Evolutionary conservation across 805 yeast species (phyloP).

Genomic region (Geotrichum ghanense): DNA sequence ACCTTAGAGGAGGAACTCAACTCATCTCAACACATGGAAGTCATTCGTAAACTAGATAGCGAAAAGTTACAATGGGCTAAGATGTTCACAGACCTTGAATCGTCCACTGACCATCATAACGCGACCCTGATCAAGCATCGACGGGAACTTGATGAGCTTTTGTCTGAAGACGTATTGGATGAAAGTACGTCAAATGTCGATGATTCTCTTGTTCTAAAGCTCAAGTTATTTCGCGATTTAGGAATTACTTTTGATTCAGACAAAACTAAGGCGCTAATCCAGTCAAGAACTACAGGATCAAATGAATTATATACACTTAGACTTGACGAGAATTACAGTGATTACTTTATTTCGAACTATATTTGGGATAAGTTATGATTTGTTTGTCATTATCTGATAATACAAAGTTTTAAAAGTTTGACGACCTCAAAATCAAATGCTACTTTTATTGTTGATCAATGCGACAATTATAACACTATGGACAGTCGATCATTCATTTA

Average conservation of each 20-base stretch:
- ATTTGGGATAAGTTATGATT: conserved; percentile 55
- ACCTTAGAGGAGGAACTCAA: conserved; percentile 9
- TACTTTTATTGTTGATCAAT: no score
- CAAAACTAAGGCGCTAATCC: conserved; percentile 14
- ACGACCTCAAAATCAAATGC: no score
- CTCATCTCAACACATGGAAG: conserved; percentile 9
- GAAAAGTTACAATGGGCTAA: conserved; percentile 21
- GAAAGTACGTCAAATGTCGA: conserved; percentile 3
- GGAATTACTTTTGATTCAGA: conserved; percentile 15
- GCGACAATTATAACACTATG: no score
- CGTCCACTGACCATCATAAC: conserved; percentile 11
- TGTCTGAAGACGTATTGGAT: conserved; percentile 10
- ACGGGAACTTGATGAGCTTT: conserved; percentile 13
- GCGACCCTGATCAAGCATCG: conserved; percentile 13
- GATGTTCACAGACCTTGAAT: conserved; percentile 19
- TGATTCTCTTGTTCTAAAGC: conserved; percentile 11
- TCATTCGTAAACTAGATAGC: conserved; percentile 14
- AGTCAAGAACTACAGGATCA: conserved; percentile 9
- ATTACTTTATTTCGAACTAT: conserved; percentile 60
- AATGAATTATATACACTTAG: conserved; percentile 15
- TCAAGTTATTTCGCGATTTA: conserved; percentile 16
- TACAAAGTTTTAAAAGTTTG: no score
- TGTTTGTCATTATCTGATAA: no score
- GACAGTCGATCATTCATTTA: no score
- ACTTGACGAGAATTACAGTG: conserved; percentile 40